These are phyloP conservation scores for Malassezia furfur DNA, from an alignment of 1,284 basidiomycete genomes.

Conservation along the genomic window DNA sequence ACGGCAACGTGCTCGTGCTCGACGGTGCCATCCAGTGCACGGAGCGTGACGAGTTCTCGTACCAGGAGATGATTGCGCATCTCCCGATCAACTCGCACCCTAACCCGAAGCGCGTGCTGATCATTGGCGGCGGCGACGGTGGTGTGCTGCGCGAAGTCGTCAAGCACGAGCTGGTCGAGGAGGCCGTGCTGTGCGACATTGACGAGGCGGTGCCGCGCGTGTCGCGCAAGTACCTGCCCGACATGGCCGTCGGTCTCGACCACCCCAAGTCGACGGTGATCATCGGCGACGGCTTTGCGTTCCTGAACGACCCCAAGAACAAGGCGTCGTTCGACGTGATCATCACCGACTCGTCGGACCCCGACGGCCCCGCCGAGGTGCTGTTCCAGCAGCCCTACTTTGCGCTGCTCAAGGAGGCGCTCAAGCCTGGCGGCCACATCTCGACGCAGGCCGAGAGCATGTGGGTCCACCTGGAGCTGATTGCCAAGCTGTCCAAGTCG, in stretches of 20 bases:
- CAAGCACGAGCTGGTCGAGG: conserved; percentile 82
- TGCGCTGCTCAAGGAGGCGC: conserved; percentile 78
- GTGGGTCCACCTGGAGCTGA: conserved; percentile 88
- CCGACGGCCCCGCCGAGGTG: conserved; percentile 85
- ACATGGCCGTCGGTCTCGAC: conserved; percentile 78
- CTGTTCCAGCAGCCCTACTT: conserved; percentile 98
- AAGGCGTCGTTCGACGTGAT: conserved; percentile 79
- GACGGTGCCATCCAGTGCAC: conserved; percentile 95
- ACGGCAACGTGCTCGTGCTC: conserved; percentile 88
- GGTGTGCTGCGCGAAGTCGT: conserved; percentile 86
- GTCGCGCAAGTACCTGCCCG: conserved; percentile 81
- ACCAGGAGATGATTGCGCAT: conserved; percentile 99
- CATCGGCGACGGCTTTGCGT: conserved; percentile 95
- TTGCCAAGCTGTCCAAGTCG: conserved; percentile 66
- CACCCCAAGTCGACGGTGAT: conserved; percentile 77
- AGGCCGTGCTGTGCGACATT: conserved; percentile 94
- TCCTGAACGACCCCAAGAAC: conserved; percentile 76
- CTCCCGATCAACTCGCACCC: conserved; percentile 89
- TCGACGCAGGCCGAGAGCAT: conserved; percentile 92
- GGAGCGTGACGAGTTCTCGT: conserved; percentile 97
- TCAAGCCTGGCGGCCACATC: conserved; percentile 82
- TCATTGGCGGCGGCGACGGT: conserved; percentile 77
- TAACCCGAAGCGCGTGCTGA: conserved; percentile 87
- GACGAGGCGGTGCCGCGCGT: conserved; percentile 97
- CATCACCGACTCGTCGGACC: conserved; percentile 95